Evolutionary conservation across 306 rosid species (phyloP), one percentile per base, ranked within the genome.

Genomic region (Castanea sativa): DNA sequence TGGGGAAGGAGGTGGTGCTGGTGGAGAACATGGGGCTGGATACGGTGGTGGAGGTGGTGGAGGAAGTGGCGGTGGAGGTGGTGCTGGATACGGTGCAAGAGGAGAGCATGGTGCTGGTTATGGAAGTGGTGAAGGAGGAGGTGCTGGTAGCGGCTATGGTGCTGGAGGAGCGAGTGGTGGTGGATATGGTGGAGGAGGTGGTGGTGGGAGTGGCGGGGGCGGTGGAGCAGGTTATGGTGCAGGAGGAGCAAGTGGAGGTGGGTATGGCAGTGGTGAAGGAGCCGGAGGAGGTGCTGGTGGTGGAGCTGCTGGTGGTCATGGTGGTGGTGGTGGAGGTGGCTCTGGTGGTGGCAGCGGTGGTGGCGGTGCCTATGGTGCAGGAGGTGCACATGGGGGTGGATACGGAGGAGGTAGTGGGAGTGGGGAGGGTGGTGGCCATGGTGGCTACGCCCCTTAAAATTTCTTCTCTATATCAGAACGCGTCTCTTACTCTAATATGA

Each of bases 231-330:
- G 83, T 3, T 63, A 57, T 5, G 87, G 84, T 23, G 72, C 19
- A 1, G 88, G 88, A 38, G 90, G 87, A 20, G 91, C 57, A 1
- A 79, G 45, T 52, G 88, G 89, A 33, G 92, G 90, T 12, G 92
- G 84, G 7, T 78, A 76, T 30, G 88, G 89, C 19, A 71, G 83
- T 65, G 91, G 89, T 1, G 75, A 68, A 43, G 86, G 90, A 19
- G 23, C 76, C 4, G 88, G 88, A 0, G 86, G 78, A 3, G 87
- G 85, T 51, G 79, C 69, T 10, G 84, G 86, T 5, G 87, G 71
- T 2, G 85, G 84, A 13, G 71, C 71, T 73, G 86, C 84, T 2
- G 85, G 55, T 14, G 88, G 86, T 2, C 84, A 49, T 21, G 82
- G 16, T 6, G 79, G n/a, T 1, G 81, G 76, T 2, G 77, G 78